Percentiles rank a stretch among this genome's conserved stretches.
Conservation (phyloP, 176 grass and related monocot genomes). For the Bonia amplexicaulis region DNA sequence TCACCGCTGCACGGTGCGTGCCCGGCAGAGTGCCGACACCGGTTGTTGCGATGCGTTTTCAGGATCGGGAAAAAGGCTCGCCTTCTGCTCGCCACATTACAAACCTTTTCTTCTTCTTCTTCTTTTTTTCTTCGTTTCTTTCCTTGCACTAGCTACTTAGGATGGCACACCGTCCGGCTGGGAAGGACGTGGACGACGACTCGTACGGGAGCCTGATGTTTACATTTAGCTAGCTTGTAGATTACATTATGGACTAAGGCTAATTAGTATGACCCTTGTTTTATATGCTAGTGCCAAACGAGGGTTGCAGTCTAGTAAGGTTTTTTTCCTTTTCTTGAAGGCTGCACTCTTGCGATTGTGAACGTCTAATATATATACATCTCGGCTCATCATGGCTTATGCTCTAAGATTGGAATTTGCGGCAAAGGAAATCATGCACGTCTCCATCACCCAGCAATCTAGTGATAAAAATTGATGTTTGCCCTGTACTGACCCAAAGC, state of each 20-base stretch:
- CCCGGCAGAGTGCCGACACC: conserved; percentile 6
- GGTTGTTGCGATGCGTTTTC: conserved; percentile 12
- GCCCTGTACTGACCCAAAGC: conserved; percentile 19
- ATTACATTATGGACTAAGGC: no score
- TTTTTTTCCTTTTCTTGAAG: no score
- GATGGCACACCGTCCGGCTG: background rate
- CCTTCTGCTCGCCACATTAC: conserved; percentile 10
- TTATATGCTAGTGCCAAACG: no score
- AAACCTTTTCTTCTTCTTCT: background rate
- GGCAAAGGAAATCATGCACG: background rate
- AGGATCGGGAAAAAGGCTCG: background rate
- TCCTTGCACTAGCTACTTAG: background rate
- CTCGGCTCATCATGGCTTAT: background rate
- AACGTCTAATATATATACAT: background rate
- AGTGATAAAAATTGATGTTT: background rate
- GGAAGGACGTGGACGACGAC: background rate
- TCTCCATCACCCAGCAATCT: background rate
- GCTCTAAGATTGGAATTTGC: background rate
- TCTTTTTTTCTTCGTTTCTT: no score
- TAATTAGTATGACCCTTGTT: background rate
- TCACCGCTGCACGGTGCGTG: background rate
- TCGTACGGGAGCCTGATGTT: background rate
- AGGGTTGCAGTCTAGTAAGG: no score
- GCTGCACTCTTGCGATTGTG: background rate
- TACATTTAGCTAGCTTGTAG: background rate